These are phyloP conservation scores for Gossypium herbaceum DNA, from an alignment of 345 rosid species.

Conservation along the genomic window DNA sequence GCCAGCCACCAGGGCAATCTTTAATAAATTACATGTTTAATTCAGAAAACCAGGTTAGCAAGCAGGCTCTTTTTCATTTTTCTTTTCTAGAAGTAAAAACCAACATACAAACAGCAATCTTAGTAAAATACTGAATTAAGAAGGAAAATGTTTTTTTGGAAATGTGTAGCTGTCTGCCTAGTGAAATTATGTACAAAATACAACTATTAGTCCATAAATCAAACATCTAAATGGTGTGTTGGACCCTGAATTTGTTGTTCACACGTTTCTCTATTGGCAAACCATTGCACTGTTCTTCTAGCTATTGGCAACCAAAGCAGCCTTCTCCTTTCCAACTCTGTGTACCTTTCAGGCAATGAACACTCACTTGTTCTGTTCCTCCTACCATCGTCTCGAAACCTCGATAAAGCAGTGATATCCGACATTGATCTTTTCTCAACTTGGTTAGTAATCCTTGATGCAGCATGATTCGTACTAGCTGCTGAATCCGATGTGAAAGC, in stretches of 20 bases:
- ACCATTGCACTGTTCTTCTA: slow-evolving; percentile 67
- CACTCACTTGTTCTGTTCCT: slow-evolving; percentile 26
- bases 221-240: slow-evolving; percentile 31
- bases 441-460: slow-evolving; percentile 28
- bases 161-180: neutral
- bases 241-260: slow-evolving; percentile 27
- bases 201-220: neutral
- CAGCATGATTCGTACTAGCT: slow-evolving; percentile 7
- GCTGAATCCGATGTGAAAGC: neutral
- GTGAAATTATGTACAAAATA: slow-evolving; percentile 7
- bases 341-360: slow-evolving; percentile 21
- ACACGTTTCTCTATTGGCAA: slow-evolving; percentile 56
- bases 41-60: slow-evolving; percentile 22
- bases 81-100: neutral
- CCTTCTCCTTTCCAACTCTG: slow-evolving; percentile 44
- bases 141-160: neutral
- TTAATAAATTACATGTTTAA: slow-evolving; percentile 16
- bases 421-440: slow-evolving; percentile 63
- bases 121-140: neutral
- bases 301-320: slow-evolving; percentile 75
- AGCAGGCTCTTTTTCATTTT: neutral
- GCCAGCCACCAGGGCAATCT: neutral
- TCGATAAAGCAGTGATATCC: slow-evolving; percentile 64
- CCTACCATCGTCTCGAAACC: slow-evolving; percentile 33
- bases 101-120: neutral